phyloP scores from a whole-genome alignment of 176 grass and related monocot species.

The Dactylis glomerata region DNA sequence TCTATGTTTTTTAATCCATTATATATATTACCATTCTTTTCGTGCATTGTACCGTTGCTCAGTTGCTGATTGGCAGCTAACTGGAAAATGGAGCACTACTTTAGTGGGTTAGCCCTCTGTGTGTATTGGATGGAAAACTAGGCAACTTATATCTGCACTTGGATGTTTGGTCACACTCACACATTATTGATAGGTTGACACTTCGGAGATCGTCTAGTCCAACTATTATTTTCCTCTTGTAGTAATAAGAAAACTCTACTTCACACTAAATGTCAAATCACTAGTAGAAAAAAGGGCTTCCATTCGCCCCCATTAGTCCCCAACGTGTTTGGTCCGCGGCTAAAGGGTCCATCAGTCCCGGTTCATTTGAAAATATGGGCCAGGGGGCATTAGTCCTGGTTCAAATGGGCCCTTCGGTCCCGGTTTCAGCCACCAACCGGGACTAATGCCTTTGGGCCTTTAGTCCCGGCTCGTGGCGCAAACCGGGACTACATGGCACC shows the following conservation, averaged over 20 bases:
- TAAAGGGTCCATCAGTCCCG: too few species aligned
- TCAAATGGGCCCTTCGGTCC: too few species aligned
- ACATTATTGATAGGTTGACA: not conserved
- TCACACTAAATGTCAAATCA: not conserved
- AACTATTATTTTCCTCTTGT: not conserved
- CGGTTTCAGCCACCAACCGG: too few species aligned
- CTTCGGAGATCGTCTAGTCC: not conserved
- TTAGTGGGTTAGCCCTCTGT: not conserved
- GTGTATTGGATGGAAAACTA: not conserved
- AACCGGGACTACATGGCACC: too few species aligned
- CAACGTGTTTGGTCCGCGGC: too few species aligned
- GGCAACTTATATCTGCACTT: constrained; percentile 5
- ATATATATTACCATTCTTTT: not conserved
- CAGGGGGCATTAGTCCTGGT: too few species aligned
- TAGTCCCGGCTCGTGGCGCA: too few species aligned
- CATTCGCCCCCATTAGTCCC: too few species aligned
- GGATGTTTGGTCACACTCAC: not conserved
- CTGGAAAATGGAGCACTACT: not conserved
- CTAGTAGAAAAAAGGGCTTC: too few species aligned
- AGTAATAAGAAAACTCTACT: not conserved
- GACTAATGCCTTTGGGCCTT: too few species aligned
- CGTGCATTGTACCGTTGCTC: not conserved
- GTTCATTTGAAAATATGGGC: too few species aligned
- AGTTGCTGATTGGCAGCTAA: not conserved
- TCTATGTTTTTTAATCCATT: constrained; percentile 2